Conservation (phyloP, 306 rosid species). For the Fagus crenata region DNA sequence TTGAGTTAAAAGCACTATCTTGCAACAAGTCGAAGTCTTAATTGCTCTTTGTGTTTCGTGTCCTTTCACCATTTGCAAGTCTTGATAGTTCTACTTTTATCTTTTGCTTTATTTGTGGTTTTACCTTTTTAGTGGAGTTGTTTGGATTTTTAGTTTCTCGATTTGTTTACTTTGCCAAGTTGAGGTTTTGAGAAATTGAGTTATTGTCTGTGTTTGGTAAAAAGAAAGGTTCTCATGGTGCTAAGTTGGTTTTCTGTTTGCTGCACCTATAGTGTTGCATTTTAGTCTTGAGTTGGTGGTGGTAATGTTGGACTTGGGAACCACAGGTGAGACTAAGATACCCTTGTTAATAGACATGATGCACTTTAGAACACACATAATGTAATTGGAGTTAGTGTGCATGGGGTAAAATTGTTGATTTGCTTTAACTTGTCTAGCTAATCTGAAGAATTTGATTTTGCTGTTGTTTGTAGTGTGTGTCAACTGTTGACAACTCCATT, state of each 20-base stretch:
- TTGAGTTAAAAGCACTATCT: background rate
- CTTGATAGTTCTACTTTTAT: background rate
- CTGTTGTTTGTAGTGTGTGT: background rate
- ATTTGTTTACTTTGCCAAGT: background rate
- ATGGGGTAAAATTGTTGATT: background rate
- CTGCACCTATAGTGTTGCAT: background rate
- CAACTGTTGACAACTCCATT: background rate
- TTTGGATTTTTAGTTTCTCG: background rate
- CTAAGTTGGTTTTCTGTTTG: background rate
- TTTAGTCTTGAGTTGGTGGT: background rate
- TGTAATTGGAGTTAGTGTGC: constrained; percentile 1
- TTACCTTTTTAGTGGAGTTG: background rate
- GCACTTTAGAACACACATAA: background rate
- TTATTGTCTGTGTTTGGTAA: background rate
- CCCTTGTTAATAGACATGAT: constrained; percentile 7
- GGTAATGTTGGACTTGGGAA: constrained; percentile 2
- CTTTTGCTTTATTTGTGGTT: background rate
- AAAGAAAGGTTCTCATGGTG: background rate
- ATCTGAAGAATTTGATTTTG: constrained; percentile 1
- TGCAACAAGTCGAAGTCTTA: background rate
- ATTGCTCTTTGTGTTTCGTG: background rate
- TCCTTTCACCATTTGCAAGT: background rate
- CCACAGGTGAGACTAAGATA: background rate
- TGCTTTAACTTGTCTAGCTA: constrained; percentile 1
- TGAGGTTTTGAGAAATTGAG: background rate